Evolutionary conservation across 2,329 filamentous ascomycete genomes (phyloP).

Genomic region (Fusarium setosum): DNA sequence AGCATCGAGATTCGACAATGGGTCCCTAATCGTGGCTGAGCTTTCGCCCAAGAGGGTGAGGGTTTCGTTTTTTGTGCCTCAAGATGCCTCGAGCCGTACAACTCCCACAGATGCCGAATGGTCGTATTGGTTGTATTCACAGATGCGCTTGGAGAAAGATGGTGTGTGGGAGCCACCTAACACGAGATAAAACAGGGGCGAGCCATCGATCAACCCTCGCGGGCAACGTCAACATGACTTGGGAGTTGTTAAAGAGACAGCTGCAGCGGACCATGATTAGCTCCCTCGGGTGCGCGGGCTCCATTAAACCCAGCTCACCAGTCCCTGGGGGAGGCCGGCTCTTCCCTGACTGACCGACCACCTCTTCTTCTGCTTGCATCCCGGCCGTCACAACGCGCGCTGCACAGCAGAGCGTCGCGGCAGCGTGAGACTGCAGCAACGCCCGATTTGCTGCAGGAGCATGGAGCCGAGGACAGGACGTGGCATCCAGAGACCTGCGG

Average conservation of each 20-base stretch:
- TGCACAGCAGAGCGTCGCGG: neutral
- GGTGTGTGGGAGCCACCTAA: constrained; percentile 48
- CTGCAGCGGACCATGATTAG: constrained; percentile 12
- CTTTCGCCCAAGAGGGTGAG: constrained; percentile 7
- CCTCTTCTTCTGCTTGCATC: constrained; percentile 6
- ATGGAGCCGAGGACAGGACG: constrained; percentile 26
- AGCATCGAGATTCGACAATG: constrained; percentile 32
- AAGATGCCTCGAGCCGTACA: constrained; percentile 2
- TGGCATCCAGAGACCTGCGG: constrained; percentile 25
- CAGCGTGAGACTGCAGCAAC: constrained; percentile 17
- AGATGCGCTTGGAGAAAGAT: constrained; percentile 34
- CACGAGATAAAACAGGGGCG: constrained; percentile 43
- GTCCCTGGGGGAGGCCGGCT: neutral
- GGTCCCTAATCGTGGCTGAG: constrained; percentile 31
- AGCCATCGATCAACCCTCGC: constrained; percentile 19
- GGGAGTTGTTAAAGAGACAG: constrained; percentile 6
- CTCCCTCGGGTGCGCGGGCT: neutral
- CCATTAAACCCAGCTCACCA: constrained; percentile 13
- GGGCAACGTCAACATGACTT: constrained; percentile 33
- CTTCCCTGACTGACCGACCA: constrained; percentile 5
- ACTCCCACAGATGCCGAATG: constrained; percentile 5
- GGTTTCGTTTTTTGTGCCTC: neutral
- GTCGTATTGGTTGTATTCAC: neutral
- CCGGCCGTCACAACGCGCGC: neutral
- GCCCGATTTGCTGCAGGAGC: constrained; percentile 17